phyloP scores from a whole-genome alignment of 1,284 basidiomycete genomes.

The Ganoderma resinaceum region DNA sequence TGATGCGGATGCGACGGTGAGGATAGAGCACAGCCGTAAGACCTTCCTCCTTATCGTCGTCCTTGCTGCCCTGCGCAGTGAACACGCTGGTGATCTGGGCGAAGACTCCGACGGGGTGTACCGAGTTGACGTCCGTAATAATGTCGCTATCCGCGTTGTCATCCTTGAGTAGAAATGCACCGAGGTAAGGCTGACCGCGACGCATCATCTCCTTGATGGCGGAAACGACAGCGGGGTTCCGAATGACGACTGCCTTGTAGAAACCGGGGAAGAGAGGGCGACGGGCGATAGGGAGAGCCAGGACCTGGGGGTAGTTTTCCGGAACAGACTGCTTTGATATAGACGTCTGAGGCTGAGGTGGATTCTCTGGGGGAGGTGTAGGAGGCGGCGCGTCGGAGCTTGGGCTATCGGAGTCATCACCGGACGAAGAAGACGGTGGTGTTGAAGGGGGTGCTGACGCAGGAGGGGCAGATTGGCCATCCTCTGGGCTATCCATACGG shows the following conservation, averaged over 20 bases:
- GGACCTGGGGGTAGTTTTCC: constrained; percentile 91
- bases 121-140: constrained; percentile 88
- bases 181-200: constrained; percentile 96
- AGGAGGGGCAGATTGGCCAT: constrained; percentile 36
- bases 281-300: constrained; percentile 95
- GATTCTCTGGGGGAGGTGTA: constrained; percentile 43
- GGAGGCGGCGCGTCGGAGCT: constrained; percentile 39
- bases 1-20: constrained; percentile 91
- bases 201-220: constrained; percentile 98
- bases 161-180: constrained; percentile 97
- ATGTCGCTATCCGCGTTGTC: constrained; percentile 93
- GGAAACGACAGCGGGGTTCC: constrained; percentile 90
- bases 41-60: constrained; percentile 81
- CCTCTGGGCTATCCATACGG: constrained; percentile 36
- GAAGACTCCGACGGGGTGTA: constrained; percentile 96
- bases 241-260: constrained; percentile 96
- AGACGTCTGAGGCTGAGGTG: constrained; percentile 54
- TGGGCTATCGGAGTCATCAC: constrained; percentile 38
- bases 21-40: constrained; percentile 96
- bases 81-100: constrained; percentile 98
- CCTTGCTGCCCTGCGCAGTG: constrained; percentile 54
- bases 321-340: constrained; percentile 87
- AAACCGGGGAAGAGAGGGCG: constrained; percentile 97
- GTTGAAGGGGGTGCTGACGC: constrained; percentile 38
- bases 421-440: constrained; percentile 38